Conservation (phyloP, 306 rosid species). For the Glycyrrhiza uralensis region DNA sequence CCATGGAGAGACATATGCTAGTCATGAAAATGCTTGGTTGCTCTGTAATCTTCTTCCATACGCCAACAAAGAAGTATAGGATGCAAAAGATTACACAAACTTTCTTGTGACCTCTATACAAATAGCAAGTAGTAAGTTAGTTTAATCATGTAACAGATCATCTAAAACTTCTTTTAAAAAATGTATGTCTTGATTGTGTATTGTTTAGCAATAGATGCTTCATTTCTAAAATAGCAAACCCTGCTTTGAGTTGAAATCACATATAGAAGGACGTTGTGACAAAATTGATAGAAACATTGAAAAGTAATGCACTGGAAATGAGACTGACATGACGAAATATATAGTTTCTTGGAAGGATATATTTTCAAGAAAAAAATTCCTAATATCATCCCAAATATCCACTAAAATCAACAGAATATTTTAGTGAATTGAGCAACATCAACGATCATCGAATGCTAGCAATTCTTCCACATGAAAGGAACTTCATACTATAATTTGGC, state of each 20-base stretch:
- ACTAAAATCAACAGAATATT: conserved; percentile 3
- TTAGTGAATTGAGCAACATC: conserved; percentile 7
- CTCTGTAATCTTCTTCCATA: conserved; percentile 64
- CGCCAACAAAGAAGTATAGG: conserved; percentile 64
- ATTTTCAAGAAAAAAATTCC: background rate
- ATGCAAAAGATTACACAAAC: conserved; percentile 63
- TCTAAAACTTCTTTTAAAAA: background rate
- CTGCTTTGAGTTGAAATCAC: conserved; percentile 19
- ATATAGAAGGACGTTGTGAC: conserved; percentile 9
- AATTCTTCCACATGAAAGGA: conserved; percentile 23
- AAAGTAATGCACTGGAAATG: conserved; percentile 9
- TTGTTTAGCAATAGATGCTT: conserved; percentile 16
- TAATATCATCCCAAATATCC: conserved; percentile 23
- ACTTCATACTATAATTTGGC: background rate
- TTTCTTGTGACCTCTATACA: conserved; percentile 81
- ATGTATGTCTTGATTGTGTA: conserved; percentile 13
- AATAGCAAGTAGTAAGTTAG: conserved; percentile 23
- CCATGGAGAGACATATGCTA: conserved; percentile 60
- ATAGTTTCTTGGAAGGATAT: background rate
- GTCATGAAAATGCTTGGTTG: conserved; percentile 62
- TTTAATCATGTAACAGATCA: conserved; percentile 17
- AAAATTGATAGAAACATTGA: conserved; percentile 2
- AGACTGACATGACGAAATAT: conserved; percentile 8
- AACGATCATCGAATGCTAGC: background rate
- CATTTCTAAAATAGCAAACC: conserved; percentile 13